Evolutionary conservation across 306 rosid genomes (phyloP).

Genomic region (Trifolium pratense): DNA sequence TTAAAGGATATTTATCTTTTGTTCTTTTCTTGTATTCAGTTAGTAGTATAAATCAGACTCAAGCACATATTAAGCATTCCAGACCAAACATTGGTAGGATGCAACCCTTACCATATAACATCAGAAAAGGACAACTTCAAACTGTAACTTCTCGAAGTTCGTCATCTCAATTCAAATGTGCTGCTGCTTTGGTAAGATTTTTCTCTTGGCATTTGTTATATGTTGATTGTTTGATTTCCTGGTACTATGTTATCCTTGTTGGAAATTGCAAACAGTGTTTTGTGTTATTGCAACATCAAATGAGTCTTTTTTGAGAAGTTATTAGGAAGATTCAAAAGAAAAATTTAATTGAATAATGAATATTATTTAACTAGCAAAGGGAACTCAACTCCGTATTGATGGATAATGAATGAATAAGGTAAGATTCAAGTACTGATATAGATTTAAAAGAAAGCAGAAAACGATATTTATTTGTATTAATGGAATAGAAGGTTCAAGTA

Average conservation of each 20-base stretch:
- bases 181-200: slow-evolving; percentile 5
- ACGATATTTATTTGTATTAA: not conserved
- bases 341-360: not conserved
- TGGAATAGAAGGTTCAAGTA: no score
- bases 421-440: no score
- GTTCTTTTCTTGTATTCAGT: slow-evolving; percentile 36
- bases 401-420: slow-evolving; percentile 16
- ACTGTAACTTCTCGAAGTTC: slow-evolving; percentile 40
- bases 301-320: not conserved
- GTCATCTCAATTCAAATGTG: slow-evolving; percentile 23
- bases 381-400: not conserved
- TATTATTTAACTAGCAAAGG: slow-evolving; percentile 12
- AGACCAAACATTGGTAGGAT: slow-evolving; percentile 42
- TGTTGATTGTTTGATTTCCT: slow-evolving; percentile 23
- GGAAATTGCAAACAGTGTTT: not conserved
- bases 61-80: slow-evolving; percentile 16
- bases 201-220: slow-evolving; percentile 15
- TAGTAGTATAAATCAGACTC: slow-evolving; percentile 32
- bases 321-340: slow-evolving; percentile 3
- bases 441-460: slow-evolving; percentile 8
- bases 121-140: slow-evolving; percentile 40
- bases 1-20: not conserved
- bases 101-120: slow-evolving; percentile 44
- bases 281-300: slow-evolving; percentile 3
- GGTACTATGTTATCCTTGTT: not conserved